Conservation (phyloP, 805 yeast genomes). For the Kodamaea kakaduensis region DNA sequence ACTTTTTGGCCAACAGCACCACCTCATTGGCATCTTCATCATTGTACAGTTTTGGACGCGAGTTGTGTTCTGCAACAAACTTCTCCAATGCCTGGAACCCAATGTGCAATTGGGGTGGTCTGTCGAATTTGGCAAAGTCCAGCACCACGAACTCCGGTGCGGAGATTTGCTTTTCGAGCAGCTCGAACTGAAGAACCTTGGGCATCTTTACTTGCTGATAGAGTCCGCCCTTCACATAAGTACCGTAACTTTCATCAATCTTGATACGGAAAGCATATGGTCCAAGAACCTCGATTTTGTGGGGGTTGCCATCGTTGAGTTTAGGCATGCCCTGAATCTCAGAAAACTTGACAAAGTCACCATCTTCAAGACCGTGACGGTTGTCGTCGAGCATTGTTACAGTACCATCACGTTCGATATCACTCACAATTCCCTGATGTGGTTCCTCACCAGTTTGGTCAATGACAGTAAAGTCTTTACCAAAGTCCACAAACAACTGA, state of each 20-base stretch:
- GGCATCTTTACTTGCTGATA: constrained; percentile 94
- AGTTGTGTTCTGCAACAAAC: constrained; percentile 61
- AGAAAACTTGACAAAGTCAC: constrained; percentile 78
- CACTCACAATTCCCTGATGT: constrained; percentile 78
- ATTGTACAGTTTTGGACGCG: constrained; percentile 73
- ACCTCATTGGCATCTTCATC: constrained; percentile 70
- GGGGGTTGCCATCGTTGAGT: constrained; percentile 69
- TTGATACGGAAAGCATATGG: constrained; percentile 88
- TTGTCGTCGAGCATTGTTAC: constrained; percentile 91
- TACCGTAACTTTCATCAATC: constrained; percentile 52
- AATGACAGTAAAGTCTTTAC: constrained; percentile 69
- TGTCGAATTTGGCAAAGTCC: constrained; percentile 91
- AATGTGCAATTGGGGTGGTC: constrained; percentile 85
- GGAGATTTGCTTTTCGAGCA: constrained; percentile 60
- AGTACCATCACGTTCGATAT: constrained; percentile 80
- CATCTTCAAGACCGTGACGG: constrained; percentile 92
- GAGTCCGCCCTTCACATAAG: constrained; percentile 77
- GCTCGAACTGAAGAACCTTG: constrained; percentile 52
- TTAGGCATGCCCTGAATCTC: constrained; percentile 79
- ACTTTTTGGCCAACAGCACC: constrained; percentile 52
- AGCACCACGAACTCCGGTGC: constrained; percentile 76
- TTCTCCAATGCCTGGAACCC: constrained; percentile 88
- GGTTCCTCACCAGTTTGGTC: constrained; percentile 96
- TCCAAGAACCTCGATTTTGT: constrained; percentile 80
- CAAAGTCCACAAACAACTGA: constrained; percentile 84